Conservation (phyloP, 139 green algal genomes). For the Tetradesmus lagerheimii region DNA sequence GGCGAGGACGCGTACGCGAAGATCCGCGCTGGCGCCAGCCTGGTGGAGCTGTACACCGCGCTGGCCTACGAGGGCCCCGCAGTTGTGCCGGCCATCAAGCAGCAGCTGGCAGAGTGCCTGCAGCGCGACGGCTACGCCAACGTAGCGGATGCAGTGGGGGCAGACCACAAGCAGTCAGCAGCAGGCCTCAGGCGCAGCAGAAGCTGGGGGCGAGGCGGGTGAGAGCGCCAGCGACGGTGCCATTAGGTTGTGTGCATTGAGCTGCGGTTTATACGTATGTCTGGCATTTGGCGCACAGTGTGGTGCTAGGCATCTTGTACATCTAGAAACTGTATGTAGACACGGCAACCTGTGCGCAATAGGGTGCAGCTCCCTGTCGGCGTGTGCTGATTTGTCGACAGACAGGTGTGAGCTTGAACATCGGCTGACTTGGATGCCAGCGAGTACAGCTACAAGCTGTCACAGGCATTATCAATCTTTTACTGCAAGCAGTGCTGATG, state of each 20-base stretch:
- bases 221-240: neutral
- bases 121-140: constrained; percentile 80
- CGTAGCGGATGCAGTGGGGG: constrained; percentile 88
- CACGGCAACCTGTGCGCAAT: too few species aligned
- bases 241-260: neutral
- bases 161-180: constrained; percentile 68
- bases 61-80: constrained; percentile 92
- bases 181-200: neutral
- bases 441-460: too few species aligned
- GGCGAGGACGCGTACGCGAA: constrained; percentile 96
- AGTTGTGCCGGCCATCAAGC: constrained; percentile 91
- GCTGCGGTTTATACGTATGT: neutral
- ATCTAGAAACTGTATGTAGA: too few species aligned
- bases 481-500: too few species aligned
- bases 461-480: too few species aligned
- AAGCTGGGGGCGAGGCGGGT: neutral
- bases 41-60: constrained; percentile 97
- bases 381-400: too few species aligned
- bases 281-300: neutral
- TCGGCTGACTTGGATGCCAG: too few species aligned
- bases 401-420: too few species aligned
- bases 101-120: constrained; percentile 82
- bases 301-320: neutral
- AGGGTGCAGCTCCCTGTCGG: too few species aligned
- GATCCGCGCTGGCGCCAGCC: constrained; percentile 92